These are phyloP conservation scores for Luvunga scandens DNA, from an alignment of 345 rosid species.

Conservation along the genomic window DNA sequence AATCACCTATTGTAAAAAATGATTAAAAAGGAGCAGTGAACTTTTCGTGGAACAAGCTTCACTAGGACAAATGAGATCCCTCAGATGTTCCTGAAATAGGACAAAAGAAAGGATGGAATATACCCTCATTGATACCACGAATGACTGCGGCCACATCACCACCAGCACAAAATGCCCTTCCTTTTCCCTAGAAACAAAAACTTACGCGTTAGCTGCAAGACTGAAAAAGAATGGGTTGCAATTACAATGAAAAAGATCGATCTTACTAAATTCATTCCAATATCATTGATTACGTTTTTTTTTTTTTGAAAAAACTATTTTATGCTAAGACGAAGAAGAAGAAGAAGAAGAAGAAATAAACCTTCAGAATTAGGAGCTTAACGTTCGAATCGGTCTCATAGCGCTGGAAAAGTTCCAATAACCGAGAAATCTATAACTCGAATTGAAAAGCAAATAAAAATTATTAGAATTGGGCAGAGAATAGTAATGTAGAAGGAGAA, in stretches of 20 bases:
- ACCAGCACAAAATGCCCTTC: slow-evolving; percentile 81
- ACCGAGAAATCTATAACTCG: slow-evolving; percentile 44
- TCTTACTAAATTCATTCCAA: no score
- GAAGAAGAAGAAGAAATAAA: slow-evolving; percentile 13
- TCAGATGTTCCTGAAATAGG: neutral
- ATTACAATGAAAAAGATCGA: no score
- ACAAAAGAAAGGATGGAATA: neutral
- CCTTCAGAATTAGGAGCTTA: slow-evolving; percentile 71
- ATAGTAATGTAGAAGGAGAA: neutral
- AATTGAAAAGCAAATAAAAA: neutral
- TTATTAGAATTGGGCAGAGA: neutral
- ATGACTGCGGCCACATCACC: slow-evolving; percentile 73
- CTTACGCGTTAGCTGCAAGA: neutral
- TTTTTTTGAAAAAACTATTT: no score
- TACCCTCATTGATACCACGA: slow-evolving; percentile 43
- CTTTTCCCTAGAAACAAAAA: slow-evolving; percentile 46
- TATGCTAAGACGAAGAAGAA: no score
- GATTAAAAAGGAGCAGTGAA: neutral
- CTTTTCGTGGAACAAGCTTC: neutral
- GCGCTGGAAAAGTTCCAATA: slow-evolving; percentile 54
- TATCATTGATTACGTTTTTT: no score
- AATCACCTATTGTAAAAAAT: slow-evolving; percentile 40
- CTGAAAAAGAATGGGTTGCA: no score
- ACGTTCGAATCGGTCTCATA: slow-evolving; percentile 59
- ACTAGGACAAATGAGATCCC: neutral